Conservation (phyloP, 2,329 filamentous ascomycete species). For the Mollisiaceae sp. region DNA sequence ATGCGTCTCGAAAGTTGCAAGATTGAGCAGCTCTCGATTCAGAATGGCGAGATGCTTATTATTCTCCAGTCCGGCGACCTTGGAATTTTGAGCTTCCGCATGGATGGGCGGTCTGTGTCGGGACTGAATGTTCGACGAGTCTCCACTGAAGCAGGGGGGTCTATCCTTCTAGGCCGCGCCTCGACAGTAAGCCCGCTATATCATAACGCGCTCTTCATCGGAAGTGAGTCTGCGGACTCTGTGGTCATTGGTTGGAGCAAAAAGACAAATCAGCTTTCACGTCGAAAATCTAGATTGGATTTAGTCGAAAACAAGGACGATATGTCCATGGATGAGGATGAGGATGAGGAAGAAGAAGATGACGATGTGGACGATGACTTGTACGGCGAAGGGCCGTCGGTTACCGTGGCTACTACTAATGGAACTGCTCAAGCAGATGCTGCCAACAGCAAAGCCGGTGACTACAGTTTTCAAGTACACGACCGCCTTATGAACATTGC, state of each 20-base stretch:
- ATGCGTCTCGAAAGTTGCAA: conserved; percentile 82
- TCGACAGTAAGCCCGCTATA: conserved; percentile 74
- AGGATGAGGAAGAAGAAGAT: conserved; percentile 59
- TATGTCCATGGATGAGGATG: conserved; percentile 48
- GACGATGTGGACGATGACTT: conserved; percentile 60
- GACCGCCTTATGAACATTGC: conserved; percentile 80
- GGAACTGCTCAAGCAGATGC: conserved; percentile 44
- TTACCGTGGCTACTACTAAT: conserved; percentile 43
- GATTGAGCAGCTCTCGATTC: conserved; percentile 76
- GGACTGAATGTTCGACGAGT: conserved; percentile 77
- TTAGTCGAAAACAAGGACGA: conserved; percentile 61
- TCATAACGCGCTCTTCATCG: conserved; percentile 77
- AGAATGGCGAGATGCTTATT: conserved; percentile 84
- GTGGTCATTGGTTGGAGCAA: conserved; percentile 79
- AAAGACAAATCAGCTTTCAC: conserved; percentile 64
- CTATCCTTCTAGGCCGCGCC: conserved; percentile 63
- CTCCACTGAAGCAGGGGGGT: conserved; percentile 64
- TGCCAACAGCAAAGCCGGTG: conserved; percentile 57
- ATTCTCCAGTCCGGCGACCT: conserved; percentile 77
- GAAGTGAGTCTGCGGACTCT: conserved; percentile 84
- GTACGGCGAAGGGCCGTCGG: conserved; percentile 61
- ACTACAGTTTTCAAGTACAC: conserved; percentile 76
- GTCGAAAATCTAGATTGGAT: conserved; percentile 67
- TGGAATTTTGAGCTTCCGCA: conserved; percentile 77
- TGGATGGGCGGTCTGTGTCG: conserved; percentile 91